phyloP scores from a whole-genome alignment of 192 early-diverging fungal genomes.

The Chytriomyces sp. region DNA sequence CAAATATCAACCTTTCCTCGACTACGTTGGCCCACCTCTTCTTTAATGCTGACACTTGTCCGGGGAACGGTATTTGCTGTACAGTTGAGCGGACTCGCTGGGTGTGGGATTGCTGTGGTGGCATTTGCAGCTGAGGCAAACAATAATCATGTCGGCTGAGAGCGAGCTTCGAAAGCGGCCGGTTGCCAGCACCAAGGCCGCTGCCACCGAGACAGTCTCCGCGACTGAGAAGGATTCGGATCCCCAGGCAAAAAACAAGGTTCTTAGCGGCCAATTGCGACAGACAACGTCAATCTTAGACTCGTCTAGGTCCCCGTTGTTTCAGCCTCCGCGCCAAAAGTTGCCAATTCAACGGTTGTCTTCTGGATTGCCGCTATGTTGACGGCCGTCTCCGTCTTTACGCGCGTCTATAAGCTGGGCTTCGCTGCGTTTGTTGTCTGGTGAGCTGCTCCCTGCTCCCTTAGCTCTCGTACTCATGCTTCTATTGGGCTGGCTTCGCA shows the following conservation, averaged over 20 bases:
- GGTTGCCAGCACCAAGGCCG: neutral
- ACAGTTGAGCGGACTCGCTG: too few relatives aligned
- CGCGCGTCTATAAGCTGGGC: conserved; percentile 48
- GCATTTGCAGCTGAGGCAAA: too few relatives aligned
- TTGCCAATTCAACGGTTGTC: neutral
- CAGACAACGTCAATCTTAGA: neutral
- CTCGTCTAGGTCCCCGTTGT: neutral
- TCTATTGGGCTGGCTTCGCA: conserved; percentile 9
- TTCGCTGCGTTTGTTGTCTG: conserved; percentile 50
- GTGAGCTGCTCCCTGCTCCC: conserved; percentile 16
- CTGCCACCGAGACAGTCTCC: conserved; percentile 74
- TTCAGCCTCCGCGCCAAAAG: neutral
- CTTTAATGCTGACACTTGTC: too few relatives aligned
- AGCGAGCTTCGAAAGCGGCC: neutral
- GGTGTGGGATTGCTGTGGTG: too few relatives aligned
- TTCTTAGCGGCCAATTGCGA: neutral
- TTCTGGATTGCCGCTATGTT: conserved; percentile 18
- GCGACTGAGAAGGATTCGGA: conserved; percentile 53
- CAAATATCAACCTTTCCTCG: too few relatives aligned
- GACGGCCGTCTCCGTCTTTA: conserved; percentile 41
- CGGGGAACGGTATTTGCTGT: too few relatives aligned
- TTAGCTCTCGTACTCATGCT: neutral
- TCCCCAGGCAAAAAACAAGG: conserved; percentile 12
- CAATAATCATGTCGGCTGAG: too few relatives aligned
- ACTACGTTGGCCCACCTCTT: too few relatives aligned